phyloP scores from a whole-genome alignment of 306 rosid species.

The Cucurbita pepo region DNA sequence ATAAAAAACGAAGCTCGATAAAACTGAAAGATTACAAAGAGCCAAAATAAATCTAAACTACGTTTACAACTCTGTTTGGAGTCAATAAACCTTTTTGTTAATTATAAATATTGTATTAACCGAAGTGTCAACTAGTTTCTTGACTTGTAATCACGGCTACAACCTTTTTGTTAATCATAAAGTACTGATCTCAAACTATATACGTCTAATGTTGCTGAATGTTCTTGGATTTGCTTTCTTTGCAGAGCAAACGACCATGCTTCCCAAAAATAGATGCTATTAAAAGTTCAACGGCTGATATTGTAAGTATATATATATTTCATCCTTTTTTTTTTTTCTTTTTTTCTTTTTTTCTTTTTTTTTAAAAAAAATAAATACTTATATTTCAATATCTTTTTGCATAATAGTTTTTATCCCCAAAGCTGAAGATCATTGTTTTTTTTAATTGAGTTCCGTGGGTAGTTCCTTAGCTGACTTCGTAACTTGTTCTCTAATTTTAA shows the following conservation, averaged over 20 bases:
- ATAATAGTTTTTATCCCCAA: too few species aligned
- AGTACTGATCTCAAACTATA: neutral
- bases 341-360: too few species aligned
- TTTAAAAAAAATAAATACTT: too few species aligned
- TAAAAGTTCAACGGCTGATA: slow-evolving; percentile 71
- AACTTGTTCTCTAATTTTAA: neutral
- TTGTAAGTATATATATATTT: slow-evolving; percentile 39
- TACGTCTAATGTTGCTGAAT: neutral
- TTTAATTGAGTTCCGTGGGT: neutral
- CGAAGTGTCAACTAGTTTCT: neutral
- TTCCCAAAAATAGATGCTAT: slow-evolving; percentile 79
- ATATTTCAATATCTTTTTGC: too few species aligned
- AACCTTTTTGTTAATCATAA: neutral
- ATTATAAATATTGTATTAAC: neutral
- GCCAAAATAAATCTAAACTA: neutral
- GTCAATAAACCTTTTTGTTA: neutral
- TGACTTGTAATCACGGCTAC: neutral
- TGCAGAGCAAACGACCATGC: slow-evolving; percentile 78
- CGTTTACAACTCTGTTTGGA: neutral
- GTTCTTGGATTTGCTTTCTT: slow-evolving; percentile 3
- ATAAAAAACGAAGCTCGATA: neutral
- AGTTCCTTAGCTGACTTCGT: neutral
- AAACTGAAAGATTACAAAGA: neutral
- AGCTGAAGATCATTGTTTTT: neutral
- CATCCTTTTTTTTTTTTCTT: too few species aligned